Evolutionary conservation across 2,329 filamentous ascomycete species (phyloP).

Genomic region (Stagonosporopsis tanaceti): DNA sequence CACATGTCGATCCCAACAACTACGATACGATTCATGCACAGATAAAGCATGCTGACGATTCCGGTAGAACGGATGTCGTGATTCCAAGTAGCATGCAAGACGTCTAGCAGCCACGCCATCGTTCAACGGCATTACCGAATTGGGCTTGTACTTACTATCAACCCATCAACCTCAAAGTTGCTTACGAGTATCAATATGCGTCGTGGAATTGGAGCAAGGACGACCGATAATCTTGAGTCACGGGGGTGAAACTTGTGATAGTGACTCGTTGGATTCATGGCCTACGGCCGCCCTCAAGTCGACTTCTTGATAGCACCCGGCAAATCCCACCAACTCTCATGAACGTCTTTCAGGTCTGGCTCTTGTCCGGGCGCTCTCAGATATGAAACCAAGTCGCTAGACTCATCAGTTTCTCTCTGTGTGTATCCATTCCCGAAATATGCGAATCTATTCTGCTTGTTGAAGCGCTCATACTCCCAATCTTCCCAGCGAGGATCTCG

Average conservation of each 20-base stretch:
- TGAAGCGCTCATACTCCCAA: slow-evolving; percentile 61
- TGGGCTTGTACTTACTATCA: not conserved
- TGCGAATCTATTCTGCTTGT: slow-evolving; percentile 61
- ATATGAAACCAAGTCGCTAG: slow-evolving; percentile 70
- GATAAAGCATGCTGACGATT: slow-evolving; percentile 1
- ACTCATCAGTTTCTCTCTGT: slow-evolving; percentile 62
- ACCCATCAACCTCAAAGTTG: not conserved
- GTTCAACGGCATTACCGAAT: not conserved
- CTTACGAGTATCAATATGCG: not conserved
- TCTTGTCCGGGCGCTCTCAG: slow-evolving; percentile 61
- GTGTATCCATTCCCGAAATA: slow-evolving; percentile 76
- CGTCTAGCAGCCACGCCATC: not conserved
- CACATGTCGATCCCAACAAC: slow-evolving; percentile 6
- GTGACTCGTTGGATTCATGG: not conserved
- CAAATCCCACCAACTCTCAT: slow-evolving; percentile 70
- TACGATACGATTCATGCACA: not conserved
- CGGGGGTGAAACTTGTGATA: not conserved
- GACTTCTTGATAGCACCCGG: slow-evolving; percentile 35
- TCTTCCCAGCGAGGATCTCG: slow-evolving; percentile 67
- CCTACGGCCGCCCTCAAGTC: not conserved
- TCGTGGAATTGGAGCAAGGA: not conserved
- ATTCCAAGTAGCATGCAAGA: not conserved
- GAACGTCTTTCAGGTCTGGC: slow-evolving; percentile 67
- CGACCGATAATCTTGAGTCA: not conserved
- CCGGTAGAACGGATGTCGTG: slow-evolving; percentile 19